These are phyloP conservation scores for Miamiensis avidus DNA, from an alignment of 169 alveolate species.

Conservation along the genomic window DNA sequence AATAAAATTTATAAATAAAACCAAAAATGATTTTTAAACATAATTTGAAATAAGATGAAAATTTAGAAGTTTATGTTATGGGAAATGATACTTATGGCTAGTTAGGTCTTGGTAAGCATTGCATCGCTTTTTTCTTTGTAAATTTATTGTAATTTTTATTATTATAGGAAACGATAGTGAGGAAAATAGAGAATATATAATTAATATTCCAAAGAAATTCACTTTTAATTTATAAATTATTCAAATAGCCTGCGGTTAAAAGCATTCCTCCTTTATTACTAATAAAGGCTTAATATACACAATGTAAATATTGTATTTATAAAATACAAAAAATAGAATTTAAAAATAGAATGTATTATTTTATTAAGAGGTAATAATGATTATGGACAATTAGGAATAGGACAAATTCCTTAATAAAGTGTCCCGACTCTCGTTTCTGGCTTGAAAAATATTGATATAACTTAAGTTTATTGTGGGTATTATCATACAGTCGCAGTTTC, in stretches of 20 bases:
- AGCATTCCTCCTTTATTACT: not conserved
- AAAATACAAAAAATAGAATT: too few relatives aligned
- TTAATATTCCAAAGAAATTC: not conserved
- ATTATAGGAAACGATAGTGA: not conserved
- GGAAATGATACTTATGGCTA: not conserved
- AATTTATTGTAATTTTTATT: too few relatives aligned
- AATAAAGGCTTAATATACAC: not conserved
- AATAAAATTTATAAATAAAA: too few relatives aligned
- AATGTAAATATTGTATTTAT: too few relatives aligned
- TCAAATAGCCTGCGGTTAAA: not conserved
- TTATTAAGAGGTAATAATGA: not conserved
- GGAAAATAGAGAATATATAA: too few relatives aligned
- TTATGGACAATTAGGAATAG: not conserved
- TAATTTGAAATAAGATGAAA: not conserved
- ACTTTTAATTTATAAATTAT: not conserved
- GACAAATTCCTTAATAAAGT: not conserved
- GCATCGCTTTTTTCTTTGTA: not conserved
- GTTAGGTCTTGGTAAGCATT: not conserved
- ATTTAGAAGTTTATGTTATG: not conserved
- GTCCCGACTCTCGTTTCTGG: not conserved
- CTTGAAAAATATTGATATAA: too few relatives aligned
- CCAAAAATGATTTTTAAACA: not conserved
- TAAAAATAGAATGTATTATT: too few relatives aligned
- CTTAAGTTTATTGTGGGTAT: not conserved
- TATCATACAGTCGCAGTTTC: not conserved